A percentile compares a stretch with the other conserved stretches of the same genome.
Evolutionary conservation across 2,329 filamentous ascomycete genomes (phyloP).

Genomic region (Aspergillus proliferans): DNA sequence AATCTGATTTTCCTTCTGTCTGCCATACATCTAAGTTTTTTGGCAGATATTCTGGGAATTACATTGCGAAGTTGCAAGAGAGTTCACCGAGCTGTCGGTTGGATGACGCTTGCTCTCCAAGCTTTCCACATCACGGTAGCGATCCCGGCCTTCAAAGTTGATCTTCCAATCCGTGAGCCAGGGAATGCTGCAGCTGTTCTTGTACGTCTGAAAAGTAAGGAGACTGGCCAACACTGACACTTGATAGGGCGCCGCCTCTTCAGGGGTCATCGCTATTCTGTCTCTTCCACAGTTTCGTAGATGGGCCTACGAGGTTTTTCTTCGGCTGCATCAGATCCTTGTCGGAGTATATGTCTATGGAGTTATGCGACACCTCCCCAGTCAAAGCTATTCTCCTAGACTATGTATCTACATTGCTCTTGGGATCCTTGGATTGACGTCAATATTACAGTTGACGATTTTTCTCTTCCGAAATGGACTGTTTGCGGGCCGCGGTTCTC

Average conservation of each 20-base stretch:
- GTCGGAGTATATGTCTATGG: not conserved
- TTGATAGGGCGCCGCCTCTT: not conserved
- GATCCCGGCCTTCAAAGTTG: not conserved
- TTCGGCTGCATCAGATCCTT: not conserved
- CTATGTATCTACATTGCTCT: not conserved
- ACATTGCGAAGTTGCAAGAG: not conserved
- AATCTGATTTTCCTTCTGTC: not conserved
- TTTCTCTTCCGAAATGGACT: not conserved
- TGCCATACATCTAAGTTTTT: not conserved
- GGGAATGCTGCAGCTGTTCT: not conserved
- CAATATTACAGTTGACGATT: not conserved
- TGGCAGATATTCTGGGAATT: not conserved
- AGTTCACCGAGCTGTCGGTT: not conserved
- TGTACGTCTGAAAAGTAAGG: not conserved
- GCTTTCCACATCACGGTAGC: not conserved
- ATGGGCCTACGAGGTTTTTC: not conserved
- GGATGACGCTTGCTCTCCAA: not conserved
- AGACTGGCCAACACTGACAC: not conserved
- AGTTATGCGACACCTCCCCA: not conserved
- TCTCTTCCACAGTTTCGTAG: not conserved
- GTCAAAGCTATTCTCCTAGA: too few relatives aligned
- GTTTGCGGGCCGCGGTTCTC: not conserved
- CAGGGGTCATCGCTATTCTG: not conserved
- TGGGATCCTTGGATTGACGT: not conserved
- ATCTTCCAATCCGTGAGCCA: not conserved